A percentile compares a stretch with the other conserved stretches of the same genome.
phyloP scores from a whole-genome alignment of 257 asterid species.

The Cordia subcordata region DNA sequence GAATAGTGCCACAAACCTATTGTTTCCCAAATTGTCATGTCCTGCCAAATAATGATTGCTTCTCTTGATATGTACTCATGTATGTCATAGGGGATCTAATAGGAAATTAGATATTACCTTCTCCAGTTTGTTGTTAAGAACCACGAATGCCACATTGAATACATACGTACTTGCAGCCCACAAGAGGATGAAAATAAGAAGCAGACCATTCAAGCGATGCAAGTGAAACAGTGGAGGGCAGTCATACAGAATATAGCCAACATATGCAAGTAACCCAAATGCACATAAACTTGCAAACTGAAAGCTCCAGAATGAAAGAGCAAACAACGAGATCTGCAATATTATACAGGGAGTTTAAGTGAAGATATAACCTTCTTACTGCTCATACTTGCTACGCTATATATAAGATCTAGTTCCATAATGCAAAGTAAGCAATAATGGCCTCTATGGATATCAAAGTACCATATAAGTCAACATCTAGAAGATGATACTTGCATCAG shows the following conservation, averaged over 20 bases:
- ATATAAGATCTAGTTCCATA: neutral
- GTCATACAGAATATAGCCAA: conserved; percentile 77
- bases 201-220: conserved; percentile 89
- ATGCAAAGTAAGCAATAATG: too few species aligned
- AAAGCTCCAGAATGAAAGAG: conserved; percentile 97
- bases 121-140: conserved; percentile 72
- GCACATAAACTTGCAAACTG: conserved; percentile 98
- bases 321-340: conserved; percentile 87
- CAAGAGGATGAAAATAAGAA: conserved; percentile 94
- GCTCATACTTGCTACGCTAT: neutral
- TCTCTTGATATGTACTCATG: neutral
- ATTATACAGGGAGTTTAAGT: conserved; percentile 37
- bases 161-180: conserved; percentile 96
- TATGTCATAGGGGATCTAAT: conserved; percentile 14
- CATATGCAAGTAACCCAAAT: conserved; percentile 89
- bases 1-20: conserved; percentile 98
- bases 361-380: neutral
- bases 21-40: conserved; percentile 99
- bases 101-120: conserved; percentile 53
- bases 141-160: conserved; percentile 86
- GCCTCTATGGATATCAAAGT: too few species aligned
- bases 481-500: too few species aligned
- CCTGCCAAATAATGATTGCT: conserved; percentile 36
- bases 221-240: conserved; percentile 85
- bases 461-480: too few species aligned